Evolutionary conservation across 352 stramenopile genomes (phyloP), one percentile per base, ranked within the genome.

Genomic region (Peronospora belbahrii): DNA sequence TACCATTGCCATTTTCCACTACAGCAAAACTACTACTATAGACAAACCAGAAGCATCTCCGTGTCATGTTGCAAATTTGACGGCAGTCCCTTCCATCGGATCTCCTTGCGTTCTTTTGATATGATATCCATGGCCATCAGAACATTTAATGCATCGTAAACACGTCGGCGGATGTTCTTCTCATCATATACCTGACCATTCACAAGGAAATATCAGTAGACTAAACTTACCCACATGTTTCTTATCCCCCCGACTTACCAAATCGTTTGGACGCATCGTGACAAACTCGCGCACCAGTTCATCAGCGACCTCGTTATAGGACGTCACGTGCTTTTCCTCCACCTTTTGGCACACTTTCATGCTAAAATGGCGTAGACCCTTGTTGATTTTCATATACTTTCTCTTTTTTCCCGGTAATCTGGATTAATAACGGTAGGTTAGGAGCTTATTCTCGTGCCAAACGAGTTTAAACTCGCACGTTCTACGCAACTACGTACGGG

Each of bases 81-180:
- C 13, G 76, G 78, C 25, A 93, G 65, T 4, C 75, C 84, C 58
- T 79, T 91, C 80, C 77, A 96, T 28, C 70, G 68, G 53, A 91
- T 97, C 44, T 95, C 81, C 52, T 97, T 96, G 17, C 95, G 94
- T 47, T 98, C 92, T 65, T 98, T 98, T 20, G 79, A 90, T 43
- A 98, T 98, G 42, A 98, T 98, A 37, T 98, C 94, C 89, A 98
- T 97, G 9, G 95, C 95, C 89, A 98, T 97, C 18, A 98, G 66
- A 11, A 98, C 95, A 59, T 98, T 98, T 10, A 98, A 65, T 22
- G 94, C 94, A 53, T 98, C 95, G 49, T 98, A 98, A 5, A 98
- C 94, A 40, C 95, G 84, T 14, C 95, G 80, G 27, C 95, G 87
- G 42, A 98, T 97, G 56, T 98, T 98, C 52, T 96, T 96, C 46